Evolutionary conservation across 1,284 basidiomycete species (phyloP).

Genomic region (Heterobasidion occidentale): DNA sequence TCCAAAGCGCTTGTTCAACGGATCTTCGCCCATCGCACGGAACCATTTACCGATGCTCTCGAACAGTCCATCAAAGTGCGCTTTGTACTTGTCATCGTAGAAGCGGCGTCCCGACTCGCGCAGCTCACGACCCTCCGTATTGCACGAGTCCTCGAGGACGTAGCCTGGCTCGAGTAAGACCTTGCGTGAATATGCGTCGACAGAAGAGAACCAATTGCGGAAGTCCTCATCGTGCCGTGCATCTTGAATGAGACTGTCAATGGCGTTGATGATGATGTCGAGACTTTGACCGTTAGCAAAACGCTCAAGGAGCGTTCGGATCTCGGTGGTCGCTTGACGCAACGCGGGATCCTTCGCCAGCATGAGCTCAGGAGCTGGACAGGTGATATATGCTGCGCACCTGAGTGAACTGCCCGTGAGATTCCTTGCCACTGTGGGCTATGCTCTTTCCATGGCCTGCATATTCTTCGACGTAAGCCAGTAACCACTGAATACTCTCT

Average conservation of each 20-base stretch:
- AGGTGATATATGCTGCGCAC: neutral
- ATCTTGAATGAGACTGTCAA: slow-evolving; percentile 72
- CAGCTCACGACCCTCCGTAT: slow-evolving; percentile 52
- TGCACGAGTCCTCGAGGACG: slow-evolving; percentile 75
- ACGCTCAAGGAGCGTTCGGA: slow-evolving; percentile 82
- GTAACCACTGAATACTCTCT: slow-evolving; percentile 71
- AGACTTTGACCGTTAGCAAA: slow-evolving; percentile 77
- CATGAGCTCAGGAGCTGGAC: neutral
- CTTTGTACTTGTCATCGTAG: slow-evolving; percentile 81
- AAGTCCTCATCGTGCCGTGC: slow-evolving; percentile 73
- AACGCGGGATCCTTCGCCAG: slow-evolving; percentile 43
- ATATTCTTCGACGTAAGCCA: slow-evolving; percentile 72
- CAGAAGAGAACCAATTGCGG: slow-evolving; percentile 65
- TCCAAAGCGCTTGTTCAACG: slow-evolving; percentile 74
- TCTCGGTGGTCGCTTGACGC: slow-evolving; percentile 51
- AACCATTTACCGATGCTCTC: slow-evolving; percentile 70
- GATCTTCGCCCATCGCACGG: slow-evolving; percentile 78
- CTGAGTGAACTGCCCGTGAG: slow-evolving; percentile 19
- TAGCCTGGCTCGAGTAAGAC: slow-evolving; percentile 85
- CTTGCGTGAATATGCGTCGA: slow-evolving; percentile 63
- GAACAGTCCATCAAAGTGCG: slow-evolving; percentile 80
- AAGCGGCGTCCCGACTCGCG: slow-evolving; percentile 68
- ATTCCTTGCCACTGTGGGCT: slow-evolving; percentile 32
- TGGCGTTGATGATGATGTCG: slow-evolving; percentile 64
- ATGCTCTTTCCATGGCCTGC: slow-evolving; percentile 53